Evolutionary conservation across 1,139 yeast genomes (phyloP).

Genomic region (Debaryomycetaceae sp.): DNA sequence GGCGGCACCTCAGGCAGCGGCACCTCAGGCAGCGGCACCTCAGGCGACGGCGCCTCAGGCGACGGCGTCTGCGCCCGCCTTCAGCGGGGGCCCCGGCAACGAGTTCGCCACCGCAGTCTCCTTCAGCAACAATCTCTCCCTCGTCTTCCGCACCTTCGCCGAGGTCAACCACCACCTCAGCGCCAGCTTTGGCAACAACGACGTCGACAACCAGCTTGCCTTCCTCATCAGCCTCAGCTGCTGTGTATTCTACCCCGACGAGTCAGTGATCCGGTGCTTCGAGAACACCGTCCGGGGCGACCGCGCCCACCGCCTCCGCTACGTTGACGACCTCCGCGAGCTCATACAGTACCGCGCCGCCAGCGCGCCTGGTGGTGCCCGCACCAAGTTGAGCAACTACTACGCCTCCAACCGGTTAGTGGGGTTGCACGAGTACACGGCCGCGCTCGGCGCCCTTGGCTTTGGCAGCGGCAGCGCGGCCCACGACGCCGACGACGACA

Average conservation of each 20-base stretch:
- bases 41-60: too few relatives aligned
- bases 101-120: conserved; percentile 36
- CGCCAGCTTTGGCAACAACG: conserved; percentile 22
- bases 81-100: conserved; percentile 21
- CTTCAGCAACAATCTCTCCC: conserved; percentile 34
- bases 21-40: too few relatives aligned
- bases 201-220: conserved; percentile 22
- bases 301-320: conserved; percentile 48
- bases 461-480: conserved; percentile 21
- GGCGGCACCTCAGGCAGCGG: too few relatives aligned
- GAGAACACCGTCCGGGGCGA: conserved; percentile 53
- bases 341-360: conserved; percentile 12
- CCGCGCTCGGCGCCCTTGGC: conserved; percentile 53
- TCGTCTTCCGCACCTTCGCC: conserved; percentile 31
- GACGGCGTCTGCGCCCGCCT: too few relatives aligned
- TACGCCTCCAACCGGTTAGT: conserved; percentile 44
- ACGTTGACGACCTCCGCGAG: conserved; percentile 57
- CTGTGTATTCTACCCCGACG: conserved; percentile 56
- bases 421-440: conserved; percentile 57
- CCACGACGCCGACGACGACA: conserved; percentile 34
- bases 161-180: conserved; percentile 40
- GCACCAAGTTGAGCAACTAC: conserved; percentile 34
- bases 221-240: conserved; percentile 54
- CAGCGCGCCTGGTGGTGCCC: conserved; percentile 3
- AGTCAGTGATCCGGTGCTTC: conserved; percentile 57